Conservation (phyloP, 1,284 basidiomycete species). For the Sanguinoderma infundibulare region DNA sequence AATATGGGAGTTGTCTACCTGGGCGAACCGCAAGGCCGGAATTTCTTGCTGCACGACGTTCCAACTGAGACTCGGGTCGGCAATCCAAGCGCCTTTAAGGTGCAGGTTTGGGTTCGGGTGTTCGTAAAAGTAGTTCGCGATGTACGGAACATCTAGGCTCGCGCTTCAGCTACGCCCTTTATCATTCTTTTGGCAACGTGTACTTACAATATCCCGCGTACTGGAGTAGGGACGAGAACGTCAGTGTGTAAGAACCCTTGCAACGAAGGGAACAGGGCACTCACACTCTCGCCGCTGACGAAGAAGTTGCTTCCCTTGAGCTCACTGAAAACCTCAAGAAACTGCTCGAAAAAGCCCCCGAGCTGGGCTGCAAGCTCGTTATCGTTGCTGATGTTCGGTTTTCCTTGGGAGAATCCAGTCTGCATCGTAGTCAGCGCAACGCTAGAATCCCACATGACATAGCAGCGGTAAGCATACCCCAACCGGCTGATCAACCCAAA, state of each 20-base stretch:
- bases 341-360: constrained; percentile 42
- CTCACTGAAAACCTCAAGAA: constrained; percentile 43
- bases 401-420: constrained; percentile 44
- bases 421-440: constrained; percentile 7
- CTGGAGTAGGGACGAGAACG: constrained; percentile 18
- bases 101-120: constrained; percentile 41
- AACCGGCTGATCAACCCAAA: constrained; percentile 57
- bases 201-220: constrained; percentile 44
- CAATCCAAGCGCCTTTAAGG: constrained; percentile 44
- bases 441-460: not conserved
- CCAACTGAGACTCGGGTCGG: constrained; percentile 42
- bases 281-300: constrained; percentile 41
- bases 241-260: no score
- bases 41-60: constrained; percentile 43
- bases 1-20: constrained; percentile 23
- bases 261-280: no score
- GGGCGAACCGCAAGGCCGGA: constrained; percentile 41
- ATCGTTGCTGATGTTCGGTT: constrained; percentile 40
- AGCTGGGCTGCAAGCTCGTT: constrained; percentile 43
- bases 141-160: constrained; percentile 43
- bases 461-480: constrained; percentile 38
- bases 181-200: not conserved
- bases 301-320: constrained; percentile 44
- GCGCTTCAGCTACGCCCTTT: constrained; percentile 20
- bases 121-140: constrained; percentile 45